A percentile compares a stretch with the other conserved stretches of the same genome.
Conservation (phyloP, 768 basidiomycete genomes). For the Suillus luteus region DNA sequence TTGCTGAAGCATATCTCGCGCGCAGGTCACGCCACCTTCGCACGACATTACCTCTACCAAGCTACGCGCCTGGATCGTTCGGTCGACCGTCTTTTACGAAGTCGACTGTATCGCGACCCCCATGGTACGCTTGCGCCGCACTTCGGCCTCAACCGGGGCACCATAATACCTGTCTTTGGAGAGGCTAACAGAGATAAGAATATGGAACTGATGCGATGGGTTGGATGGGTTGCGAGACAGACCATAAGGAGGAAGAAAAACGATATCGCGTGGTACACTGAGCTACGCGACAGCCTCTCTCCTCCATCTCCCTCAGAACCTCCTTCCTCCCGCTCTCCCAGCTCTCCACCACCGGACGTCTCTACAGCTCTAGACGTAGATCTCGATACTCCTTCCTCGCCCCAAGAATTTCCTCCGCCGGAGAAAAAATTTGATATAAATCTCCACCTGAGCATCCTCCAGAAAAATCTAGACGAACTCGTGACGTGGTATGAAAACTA, state of each 20-base stretch:
- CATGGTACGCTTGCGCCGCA: slow-evolving; percentile 47
- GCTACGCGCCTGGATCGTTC: slow-evolving; percentile 49
- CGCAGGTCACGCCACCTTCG: slow-evolving; percentile 50
- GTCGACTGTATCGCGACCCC: slow-evolving; percentile 32
- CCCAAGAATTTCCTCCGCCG: slow-evolving; percentile 22
- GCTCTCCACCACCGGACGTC: slow-evolving; percentile 26
- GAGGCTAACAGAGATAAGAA: slow-evolving; percentile 61
- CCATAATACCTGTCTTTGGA: slow-evolving; percentile 59
- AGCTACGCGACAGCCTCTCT: slow-evolving; percentile 26
- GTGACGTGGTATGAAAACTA: slow-evolving; percentile 39
- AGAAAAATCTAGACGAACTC: slow-evolving; percentile 55
- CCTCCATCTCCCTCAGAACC: slow-evolving; percentile 19
- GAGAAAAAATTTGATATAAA: slow-evolving; percentile 47
- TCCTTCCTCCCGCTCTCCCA: not conserved
- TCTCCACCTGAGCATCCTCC: slow-evolving; percentile 57
- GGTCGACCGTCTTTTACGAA: slow-evolving; percentile 36
- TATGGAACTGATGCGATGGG: slow-evolving; percentile 61
- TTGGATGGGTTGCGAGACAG: slow-evolving; percentile 46
- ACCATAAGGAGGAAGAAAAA: slow-evolving; percentile 51
- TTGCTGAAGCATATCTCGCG: slow-evolving; percentile 60
- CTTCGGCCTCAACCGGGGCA: slow-evolving; percentile 55
- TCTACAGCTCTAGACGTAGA: slow-evolving; percentile 17
- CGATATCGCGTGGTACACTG: slow-evolving; percentile 45
- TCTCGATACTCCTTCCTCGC: slow-evolving; percentile 30
- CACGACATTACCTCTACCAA: slow-evolving; percentile 66